Percentiles rank a stretch among this genome's conserved stretches.
These are phyloP conservation scores for Nemania abortiva DNA, from an alignment of 2,329 filamentous ascomycete genomes.

Conservation along the genomic window DNA sequence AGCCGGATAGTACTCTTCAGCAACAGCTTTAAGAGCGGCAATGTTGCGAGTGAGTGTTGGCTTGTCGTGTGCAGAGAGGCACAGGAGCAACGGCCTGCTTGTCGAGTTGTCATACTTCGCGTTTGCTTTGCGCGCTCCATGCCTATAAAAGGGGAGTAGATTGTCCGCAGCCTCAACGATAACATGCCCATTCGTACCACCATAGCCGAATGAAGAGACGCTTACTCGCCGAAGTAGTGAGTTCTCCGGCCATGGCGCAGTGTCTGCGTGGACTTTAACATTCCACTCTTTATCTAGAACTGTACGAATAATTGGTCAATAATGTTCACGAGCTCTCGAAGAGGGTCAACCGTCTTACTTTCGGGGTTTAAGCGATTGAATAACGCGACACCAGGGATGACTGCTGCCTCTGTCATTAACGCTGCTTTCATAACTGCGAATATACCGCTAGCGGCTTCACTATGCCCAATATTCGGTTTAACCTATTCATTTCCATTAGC, in stretches of 20 bases:
- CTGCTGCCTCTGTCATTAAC: constrained; percentile 37
- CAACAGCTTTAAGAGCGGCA: constrained; percentile 36
- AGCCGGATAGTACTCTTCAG: constrained; percentile 35
- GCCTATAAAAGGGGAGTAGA: constrained; percentile 39
- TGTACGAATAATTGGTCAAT: constrained; percentile 1
- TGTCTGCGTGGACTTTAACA: constrained; percentile 39
- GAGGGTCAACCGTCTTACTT: constrained; percentile 28
- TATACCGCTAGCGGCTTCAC: constrained; percentile 44
- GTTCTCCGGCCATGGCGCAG: constrained; percentile 37
- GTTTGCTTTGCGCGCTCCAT: constrained; percentile 35
- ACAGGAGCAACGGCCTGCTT: constrained; percentile 39
- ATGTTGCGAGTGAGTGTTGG: constrained; percentile 41
- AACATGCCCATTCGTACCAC: constrained; percentile 39
- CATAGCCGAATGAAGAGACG: constrained; percentile 44
- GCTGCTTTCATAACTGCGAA: constrained; percentile 42
- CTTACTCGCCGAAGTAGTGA: constrained; percentile 36
- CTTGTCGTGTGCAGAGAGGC: constrained; percentile 43
- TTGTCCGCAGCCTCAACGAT: constrained; percentile 37
- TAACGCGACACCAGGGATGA: constrained; percentile 35
- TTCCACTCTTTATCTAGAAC: constrained; percentile 42
- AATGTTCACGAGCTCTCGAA: background rate
- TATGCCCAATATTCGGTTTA: constrained; percentile 46
- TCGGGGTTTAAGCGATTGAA: constrained; percentile 42
- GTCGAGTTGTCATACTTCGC: constrained; percentile 23
- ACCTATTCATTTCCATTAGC: constrained; percentile 19